Base-by-base conservation (phyloP, 306 rosid species). In the Dalbergia oliveri region DNA sequence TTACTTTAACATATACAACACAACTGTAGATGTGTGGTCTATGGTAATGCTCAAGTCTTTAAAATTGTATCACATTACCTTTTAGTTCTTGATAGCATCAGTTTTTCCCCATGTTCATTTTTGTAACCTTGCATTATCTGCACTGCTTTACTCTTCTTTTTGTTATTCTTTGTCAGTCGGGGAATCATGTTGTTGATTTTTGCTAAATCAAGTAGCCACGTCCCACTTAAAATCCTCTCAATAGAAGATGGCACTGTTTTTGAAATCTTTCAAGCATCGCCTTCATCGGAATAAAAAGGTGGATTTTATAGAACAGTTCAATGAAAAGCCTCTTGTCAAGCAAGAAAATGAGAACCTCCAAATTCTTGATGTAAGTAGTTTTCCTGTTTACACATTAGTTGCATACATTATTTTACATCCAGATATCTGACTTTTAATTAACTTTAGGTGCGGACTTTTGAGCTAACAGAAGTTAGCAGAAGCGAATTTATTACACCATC, bases 181-280 rank as follows among this genome's bases (percentile, higher is more conserved):
- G 99, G 99, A 75, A 95, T 95, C 88, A 95, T 93, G 99, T 75
- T 96, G 83, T 76, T 96, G 88, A 96, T 96, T 76, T 93, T 90
- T 85, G 84, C 88, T 23, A 96, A 92, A 89, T 89, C 93, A 70
- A 87, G 87, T 84, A 85, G 99, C 69, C 92, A 96, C 43, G 99
- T 96, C 51, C 97, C 98, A 41, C 99, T 96, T 15, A 93, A 96
- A 84, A 96, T 96, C 83, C 97, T 96, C 59, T 96, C 99, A 8
- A 96, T 96, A 56, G 99, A 96, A 89, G 99, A 96, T 79, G 99
- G 99, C 77, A 93, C 98, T 79, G 99, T 96, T 85, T n/a, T 92
- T 96, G 82, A 96, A 96, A 82, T 92, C 99, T 31, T 96, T 96
- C 92, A 91, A 87, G 76, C 99, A 96, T 85, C 94, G 92, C 54